These are phyloP conservation scores for Diaporthe humulicola DNA, from an alignment of 2,329 filamentous ascomycete species.

Conservation along the genomic window DNA sequence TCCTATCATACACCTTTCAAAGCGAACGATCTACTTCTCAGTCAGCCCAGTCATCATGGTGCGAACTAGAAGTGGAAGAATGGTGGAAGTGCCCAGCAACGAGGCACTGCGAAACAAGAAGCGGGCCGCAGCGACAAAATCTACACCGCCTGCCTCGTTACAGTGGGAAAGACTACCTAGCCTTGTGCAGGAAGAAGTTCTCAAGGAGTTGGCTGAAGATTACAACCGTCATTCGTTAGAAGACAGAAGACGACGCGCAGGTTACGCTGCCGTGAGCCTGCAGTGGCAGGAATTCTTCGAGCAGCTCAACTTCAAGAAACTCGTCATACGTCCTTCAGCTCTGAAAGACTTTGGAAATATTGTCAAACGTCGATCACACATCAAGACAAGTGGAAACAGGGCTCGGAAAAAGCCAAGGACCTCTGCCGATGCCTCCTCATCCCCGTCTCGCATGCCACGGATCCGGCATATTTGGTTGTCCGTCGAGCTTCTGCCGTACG, in stretches of 20 bases:
- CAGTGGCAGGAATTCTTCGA: slow-evolving; percentile 29
- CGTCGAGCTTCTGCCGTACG: slow-evolving; percentile 12
- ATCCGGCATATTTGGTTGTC: slow-evolving; percentile 23
- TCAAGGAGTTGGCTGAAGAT: not conserved
- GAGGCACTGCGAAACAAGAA: not conserved
- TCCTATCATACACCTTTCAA: not conserved
- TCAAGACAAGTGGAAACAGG: not conserved
- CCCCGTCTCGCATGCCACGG: not conserved
- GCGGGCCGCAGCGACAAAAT: not conserved
- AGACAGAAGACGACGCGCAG: not conserved
- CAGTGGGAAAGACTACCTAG: slow-evolving; percentile 39
- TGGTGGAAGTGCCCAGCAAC: not conserved
- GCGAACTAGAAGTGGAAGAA: no score
- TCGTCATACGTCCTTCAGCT: not conserved
- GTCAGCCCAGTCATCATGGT: not conserved
- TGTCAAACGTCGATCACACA: not conserved
- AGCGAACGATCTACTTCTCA: no score
- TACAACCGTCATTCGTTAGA: not conserved
- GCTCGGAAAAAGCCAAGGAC: not conserved
- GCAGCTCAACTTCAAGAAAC: slow-evolving; percentile 5
- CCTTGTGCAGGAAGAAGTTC: not conserved
- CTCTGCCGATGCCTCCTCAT: no score
- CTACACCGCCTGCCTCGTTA: not conserved
- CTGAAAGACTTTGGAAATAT: not conserved
- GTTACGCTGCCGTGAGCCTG: slow-evolving; percentile 17